These are phyloP conservation scores for Udeniomyces megalosporus DNA, from an alignment of 768 basidiomycete genomes.

Conservation along the genomic window DNA sequence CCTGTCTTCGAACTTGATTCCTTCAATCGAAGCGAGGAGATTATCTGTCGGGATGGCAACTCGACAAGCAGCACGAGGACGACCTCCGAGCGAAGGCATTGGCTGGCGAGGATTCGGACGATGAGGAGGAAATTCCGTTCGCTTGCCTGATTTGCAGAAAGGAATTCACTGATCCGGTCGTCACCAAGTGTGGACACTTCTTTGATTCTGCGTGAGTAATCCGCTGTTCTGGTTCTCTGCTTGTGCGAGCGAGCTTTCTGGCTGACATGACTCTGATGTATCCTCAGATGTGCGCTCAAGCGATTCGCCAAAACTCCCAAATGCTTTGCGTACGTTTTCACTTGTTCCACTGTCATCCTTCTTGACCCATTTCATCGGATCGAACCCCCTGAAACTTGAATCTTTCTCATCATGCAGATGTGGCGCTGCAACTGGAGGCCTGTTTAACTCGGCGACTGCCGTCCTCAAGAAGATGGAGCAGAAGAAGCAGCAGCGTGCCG, in stretches of 20 bases:
- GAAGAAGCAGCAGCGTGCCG: conserved; percentile 40
- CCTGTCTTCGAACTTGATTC: too few relatives aligned
- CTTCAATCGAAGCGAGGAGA: conserved; percentile 23
- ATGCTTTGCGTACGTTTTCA: conserved; percentile 46
- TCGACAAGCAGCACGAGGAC: conserved; percentile 47
- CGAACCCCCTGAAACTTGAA: too few relatives aligned
- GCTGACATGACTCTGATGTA: background rate
- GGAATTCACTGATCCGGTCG: conserved; percentile 84
- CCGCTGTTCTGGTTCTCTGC: background rate
- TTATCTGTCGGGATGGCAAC: conserved; percentile 93
- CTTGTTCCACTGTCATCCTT: background rate
- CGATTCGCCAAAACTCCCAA: conserved; percentile 86
- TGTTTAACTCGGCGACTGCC: conserved; percentile 91
- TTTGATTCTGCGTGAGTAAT: conserved; percentile 55
- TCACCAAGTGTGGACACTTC: conserved; percentile 92
- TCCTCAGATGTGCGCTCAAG: conserved; percentile 66
- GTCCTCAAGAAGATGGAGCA: conserved; percentile 73
- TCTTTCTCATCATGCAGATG: conserved; percentile 33
- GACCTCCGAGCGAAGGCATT: conserved; percentile 24
- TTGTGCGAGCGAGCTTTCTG: too few relatives aligned
- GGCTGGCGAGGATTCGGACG: conserved; percentile 38
- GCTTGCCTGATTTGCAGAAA: conserved; percentile 96
- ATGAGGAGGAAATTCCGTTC: conserved; percentile 83
- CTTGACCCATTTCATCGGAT: too few relatives aligned
- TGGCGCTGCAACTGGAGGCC: conserved; percentile 78